Evolutionary conservation across 495 filamentous ascomycete species (phyloP).

Genomic region (Astrothelium macrocarpum): DNA sequence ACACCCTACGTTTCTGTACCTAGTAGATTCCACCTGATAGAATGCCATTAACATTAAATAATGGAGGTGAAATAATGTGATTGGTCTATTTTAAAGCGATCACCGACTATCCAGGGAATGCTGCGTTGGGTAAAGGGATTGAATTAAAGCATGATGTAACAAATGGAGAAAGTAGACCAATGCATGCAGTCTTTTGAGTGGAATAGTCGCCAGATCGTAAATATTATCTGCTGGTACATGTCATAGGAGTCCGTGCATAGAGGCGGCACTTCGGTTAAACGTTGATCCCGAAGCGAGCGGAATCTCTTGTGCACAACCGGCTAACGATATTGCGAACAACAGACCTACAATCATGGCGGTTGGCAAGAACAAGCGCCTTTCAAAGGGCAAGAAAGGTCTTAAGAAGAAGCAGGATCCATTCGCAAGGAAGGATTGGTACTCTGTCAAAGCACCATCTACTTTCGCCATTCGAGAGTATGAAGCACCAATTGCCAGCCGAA

Average conservation of each 20-base stretch:
- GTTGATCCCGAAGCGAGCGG: conserved; percentile 4
- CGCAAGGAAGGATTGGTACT: conserved; percentile 97
- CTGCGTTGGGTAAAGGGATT: too few species aligned
- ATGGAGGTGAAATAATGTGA: too few species aligned
- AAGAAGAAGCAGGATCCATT: conserved; percentile 99
- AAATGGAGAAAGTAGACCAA: too few species aligned
- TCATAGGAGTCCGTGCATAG: background rate
- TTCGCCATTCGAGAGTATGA: conserved; percentile 95
- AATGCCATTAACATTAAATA: too few species aligned
- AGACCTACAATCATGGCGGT: conserved; percentile 42
- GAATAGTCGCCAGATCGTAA: too few species aligned
- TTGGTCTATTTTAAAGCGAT: too few species aligned
- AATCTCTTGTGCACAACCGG: conserved; percentile 1
- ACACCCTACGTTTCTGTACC: too few species aligned
- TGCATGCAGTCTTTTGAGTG: too few species aligned
- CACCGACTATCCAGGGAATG: too few species aligned
- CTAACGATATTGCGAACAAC: conserved; percentile 5
- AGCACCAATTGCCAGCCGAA: conserved; percentile 9
- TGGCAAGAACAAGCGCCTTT: conserved; percentile 97
- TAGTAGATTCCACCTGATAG: too few species aligned
- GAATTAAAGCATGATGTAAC: too few species aligned
- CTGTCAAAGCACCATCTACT: conserved; percentile 93
- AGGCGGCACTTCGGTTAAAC: conserved; percentile 1
- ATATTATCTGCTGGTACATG: background rate
- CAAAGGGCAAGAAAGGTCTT: conserved; percentile 99